phyloP scores from a whole-genome alignment of 2,329 filamentous ascomycete species.

The Emericellopsis cladophorae region DNA sequence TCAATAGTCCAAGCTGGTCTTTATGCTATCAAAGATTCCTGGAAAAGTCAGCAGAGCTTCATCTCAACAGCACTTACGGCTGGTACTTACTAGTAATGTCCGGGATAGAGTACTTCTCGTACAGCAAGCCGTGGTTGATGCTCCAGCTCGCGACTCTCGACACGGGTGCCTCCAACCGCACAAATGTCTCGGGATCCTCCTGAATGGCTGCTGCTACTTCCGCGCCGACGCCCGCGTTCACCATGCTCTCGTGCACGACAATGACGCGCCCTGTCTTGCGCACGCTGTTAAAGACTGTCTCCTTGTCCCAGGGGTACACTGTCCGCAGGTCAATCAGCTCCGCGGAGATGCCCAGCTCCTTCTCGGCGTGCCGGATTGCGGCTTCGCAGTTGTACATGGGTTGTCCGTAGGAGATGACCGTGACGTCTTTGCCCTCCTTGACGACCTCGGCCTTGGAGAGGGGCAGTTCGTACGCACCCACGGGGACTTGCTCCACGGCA shows the following conservation, averaged over 20 bases:
- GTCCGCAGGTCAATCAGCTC: conserved; percentile 84
- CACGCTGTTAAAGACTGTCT: conserved; percentile 69
- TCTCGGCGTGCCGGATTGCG: conserved; percentile 62
- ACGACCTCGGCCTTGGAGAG: conserved; percentile 77
- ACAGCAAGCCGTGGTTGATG: conserved; percentile 68
- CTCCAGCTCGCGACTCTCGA: conserved; percentile 81
- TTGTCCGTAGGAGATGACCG: conserved; percentile 79
- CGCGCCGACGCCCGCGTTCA: conserved; percentile 79
- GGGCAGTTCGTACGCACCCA: conserved; percentile 68
- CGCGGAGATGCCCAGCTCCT: conserved; percentile 62
- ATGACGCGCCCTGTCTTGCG: conserved; percentile 77
- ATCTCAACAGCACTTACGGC: background rate
- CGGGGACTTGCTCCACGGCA: conserved; percentile 81
- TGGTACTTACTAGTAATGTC: conserved; percentile 69
- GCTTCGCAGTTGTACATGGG: conserved; percentile 73
- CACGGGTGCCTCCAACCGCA: conserved; percentile 75
- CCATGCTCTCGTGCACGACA: conserved; percentile 86
- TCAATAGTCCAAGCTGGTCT: conserved; percentile 52
- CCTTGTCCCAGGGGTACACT: conserved; percentile 83
- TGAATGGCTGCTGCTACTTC: conserved; percentile 84
- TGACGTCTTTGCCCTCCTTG: conserved; percentile 68
- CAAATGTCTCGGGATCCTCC: conserved; percentile 62
- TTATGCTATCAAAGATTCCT: conserved; percentile 64
- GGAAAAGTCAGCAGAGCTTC: conserved; percentile 3
- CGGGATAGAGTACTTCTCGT: conserved; percentile 70